Evolutionary conservation across 192 early-diverging fungal genomes (phyloP).

Genomic region (Dissophora globulifera): DNA sequence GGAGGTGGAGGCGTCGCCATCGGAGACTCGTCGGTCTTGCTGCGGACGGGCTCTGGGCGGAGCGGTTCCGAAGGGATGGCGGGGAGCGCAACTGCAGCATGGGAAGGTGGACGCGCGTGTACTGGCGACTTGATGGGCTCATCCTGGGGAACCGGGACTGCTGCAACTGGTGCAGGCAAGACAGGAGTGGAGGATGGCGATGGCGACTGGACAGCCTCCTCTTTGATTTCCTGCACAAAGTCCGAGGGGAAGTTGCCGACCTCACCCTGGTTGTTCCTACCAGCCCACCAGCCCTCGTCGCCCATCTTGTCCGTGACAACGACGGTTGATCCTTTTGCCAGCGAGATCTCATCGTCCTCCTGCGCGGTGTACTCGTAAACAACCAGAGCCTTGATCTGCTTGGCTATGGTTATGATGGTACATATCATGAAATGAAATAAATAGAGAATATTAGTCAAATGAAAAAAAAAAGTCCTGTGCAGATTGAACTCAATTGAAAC

Average conservation of each 20-base stretch:
- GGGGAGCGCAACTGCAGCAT: constrained; percentile 24
- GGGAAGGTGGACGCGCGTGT: constrained; percentile 18
- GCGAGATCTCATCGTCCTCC: constrained; percentile 60
- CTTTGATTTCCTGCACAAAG: constrained; percentile 63
- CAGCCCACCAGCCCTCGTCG: constrained; percentile 67
- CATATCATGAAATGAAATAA: not conserved
- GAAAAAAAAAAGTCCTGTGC: too few species aligned
- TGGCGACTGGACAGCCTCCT: constrained; percentile 19
- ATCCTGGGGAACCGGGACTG: constrained; percentile 12
- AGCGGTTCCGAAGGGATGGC: constrained; percentile 21
- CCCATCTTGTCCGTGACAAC: constrained; percentile 58
- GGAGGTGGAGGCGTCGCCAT: constrained; percentile 30
- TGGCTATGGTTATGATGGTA: constrained; percentile 9
- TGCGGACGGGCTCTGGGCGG: constrained; percentile 9
- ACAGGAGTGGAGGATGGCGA: constrained; percentile 5
- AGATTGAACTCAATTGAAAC: not conserved
- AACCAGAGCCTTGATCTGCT: constrained; percentile 58
- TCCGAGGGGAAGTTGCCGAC: constrained; percentile 64
- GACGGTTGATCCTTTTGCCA: constrained; percentile 57
- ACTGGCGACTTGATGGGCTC: constrained; percentile 40
- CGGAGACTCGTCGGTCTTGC: constrained; percentile 26
- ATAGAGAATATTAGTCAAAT: too few species aligned
- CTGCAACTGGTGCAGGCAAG: constrained; percentile 5
- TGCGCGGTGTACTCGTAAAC: constrained; percentile 60
- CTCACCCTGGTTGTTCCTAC: constrained; percentile 64